Evolutionary conservation across 2,329 filamentous ascomycete genomes (phyloP), one percentile per base, ranked within the genome.

Genomic region (Peltaster fructicola): DNA sequence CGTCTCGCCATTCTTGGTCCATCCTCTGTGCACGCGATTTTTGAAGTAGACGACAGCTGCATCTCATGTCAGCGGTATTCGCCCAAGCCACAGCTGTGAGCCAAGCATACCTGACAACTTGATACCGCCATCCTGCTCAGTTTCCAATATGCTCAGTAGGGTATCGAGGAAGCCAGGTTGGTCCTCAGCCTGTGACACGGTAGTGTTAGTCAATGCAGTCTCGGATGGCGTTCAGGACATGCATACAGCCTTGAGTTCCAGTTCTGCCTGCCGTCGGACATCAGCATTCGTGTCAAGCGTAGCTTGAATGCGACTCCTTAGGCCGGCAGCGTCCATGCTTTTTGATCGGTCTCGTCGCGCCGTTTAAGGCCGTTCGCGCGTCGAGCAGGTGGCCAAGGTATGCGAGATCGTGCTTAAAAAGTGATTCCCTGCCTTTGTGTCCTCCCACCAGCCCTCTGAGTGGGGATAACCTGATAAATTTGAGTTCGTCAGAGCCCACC

Each of bases 41-140:
- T 98, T 98, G 51, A 95, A 71, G 57, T 95, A 98, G 42, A 98
- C 80, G 47, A 85, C 84, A 46, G 82, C 85, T 93, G 53, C 23
- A 31, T 28, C 27, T 15, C 23, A 29, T 29, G 27, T 29, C 27
- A 29, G 27, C 23, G 15, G 10, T 10, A 10, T 11, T 9, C 7
- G 10, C 16, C 19, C 10, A 11, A 16, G 8, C 18, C n/a, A 8
- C n/a, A 6, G 5, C 12, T 8, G 5, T 20, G 8, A 5, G 4
- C 12, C n/a, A 5, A 8, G 59, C 73, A 47, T 76, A 95, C 85
- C 80, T 33, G 85, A 85, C 30, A 93, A 65, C 45, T 84, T 76
- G 40, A 93, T 70, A 35, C 74, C 74, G 44, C 71, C 64, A 41
- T 91, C 78, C 55, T 84, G 77, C 56, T 98, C 88, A 33, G 68